A percentile compares a stretch with the other conserved stretches of the same genome.
Evolutionary conservation across 768 basidiomycete species (phyloP).

Genomic region (Coprinopsis cinerea): DNA sequence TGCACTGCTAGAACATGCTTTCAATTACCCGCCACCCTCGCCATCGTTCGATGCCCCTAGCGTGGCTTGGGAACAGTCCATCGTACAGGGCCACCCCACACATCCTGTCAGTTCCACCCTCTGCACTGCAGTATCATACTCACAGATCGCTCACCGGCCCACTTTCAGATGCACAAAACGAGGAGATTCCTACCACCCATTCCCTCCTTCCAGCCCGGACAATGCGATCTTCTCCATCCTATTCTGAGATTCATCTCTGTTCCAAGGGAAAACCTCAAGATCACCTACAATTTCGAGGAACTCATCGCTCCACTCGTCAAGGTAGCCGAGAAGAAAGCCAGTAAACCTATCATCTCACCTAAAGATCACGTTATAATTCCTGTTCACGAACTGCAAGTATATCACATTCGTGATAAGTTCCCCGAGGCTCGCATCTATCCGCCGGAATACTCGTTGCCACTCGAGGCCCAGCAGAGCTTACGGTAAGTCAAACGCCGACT

Average conservation of each 20-base stretch:
- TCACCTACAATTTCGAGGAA: conserved; percentile 47
- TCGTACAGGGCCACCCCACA: conserved; percentile 55
- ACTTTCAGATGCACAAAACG: conserved; percentile 51
- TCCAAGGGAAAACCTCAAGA: conserved; percentile 34
- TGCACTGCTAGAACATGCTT: conserved; percentile 45
- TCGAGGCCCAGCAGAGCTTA: conserved; percentile 49
- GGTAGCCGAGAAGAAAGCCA: conserved; percentile 32
- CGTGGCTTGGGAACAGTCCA: conserved; percentile 56
- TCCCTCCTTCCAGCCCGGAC: conserved; percentile 37
- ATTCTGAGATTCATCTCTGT: conserved; percentile 42
- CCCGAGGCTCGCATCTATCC: conserved; percentile 38
- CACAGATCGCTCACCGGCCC: background rate
- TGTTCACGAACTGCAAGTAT: conserved; percentile 49
- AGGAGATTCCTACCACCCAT: conserved; percentile 48
- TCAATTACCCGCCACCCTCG: conserved; percentile 39
- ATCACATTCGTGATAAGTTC: conserved; percentile 46
- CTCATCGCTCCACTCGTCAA: conserved; percentile 35
- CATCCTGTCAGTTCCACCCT: conserved; percentile 39
- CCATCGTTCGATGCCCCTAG: conserved; percentile 42
- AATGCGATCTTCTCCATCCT: conserved; percentile 44
- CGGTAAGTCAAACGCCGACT: conserved; percentile 27
- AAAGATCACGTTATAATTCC: conserved; percentile 39
- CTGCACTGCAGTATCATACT: background rate
- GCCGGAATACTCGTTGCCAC: conserved; percentile 33
- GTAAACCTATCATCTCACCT: conserved; percentile 26